Evolutionary conservation across 2,329 filamentous ascomycete genomes (phyloP), one percentile per base, ranked within the genome.

Genomic region (Thelonectria rubi): DNA sequence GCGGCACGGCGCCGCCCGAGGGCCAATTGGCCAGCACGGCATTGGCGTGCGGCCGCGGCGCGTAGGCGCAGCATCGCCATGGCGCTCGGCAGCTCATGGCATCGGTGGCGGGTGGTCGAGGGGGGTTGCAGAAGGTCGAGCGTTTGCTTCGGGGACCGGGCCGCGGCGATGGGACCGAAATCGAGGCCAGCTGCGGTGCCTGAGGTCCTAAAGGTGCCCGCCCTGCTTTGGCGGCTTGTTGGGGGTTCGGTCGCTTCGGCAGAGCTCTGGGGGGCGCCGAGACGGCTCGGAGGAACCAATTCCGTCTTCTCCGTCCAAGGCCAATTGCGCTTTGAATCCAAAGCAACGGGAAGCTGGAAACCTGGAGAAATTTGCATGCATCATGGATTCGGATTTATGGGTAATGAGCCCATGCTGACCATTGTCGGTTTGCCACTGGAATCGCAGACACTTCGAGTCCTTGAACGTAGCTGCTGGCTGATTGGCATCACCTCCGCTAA

Each of bases 81-180:
- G 74, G 66, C 53, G 69, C 69, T 64, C 62, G 73, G 59, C 60
- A 69, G 66, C 69, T 77, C 76, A 78, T 78, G 58, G 58, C 53
- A 61, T 61, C 45, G 14, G 50, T 45, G 55, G 45, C 26, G 60
- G 20, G 49, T 52, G 55, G 47, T 69, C 43, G 49, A 64, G 40
- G 49, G 60, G 64, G 26, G 10, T 6, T 57, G 62, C 26, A 9
- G 8, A 53, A 50, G 37, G 51, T 52, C 56, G 24, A 60, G 51
- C 46, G n/a, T n/a, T 55, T 15, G 12, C 60, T 45, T 59, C n/a
- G n/a, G 49, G 50, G 60, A 60, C 63, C 64, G 66, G n/a, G 61
- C 63, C 45, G 45, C 15, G 66, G 32, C 56, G 60, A n/a, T n/a
- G n/a, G n/a, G n/a, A 14, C 42, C 50, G 55, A 63, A 60, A 55